Evolutionary conservation across 352 stramenopile genomes (phyloP), one percentile per base, ranked within the genome.

Genomic region (Phytophthora pluvialis): DNA sequence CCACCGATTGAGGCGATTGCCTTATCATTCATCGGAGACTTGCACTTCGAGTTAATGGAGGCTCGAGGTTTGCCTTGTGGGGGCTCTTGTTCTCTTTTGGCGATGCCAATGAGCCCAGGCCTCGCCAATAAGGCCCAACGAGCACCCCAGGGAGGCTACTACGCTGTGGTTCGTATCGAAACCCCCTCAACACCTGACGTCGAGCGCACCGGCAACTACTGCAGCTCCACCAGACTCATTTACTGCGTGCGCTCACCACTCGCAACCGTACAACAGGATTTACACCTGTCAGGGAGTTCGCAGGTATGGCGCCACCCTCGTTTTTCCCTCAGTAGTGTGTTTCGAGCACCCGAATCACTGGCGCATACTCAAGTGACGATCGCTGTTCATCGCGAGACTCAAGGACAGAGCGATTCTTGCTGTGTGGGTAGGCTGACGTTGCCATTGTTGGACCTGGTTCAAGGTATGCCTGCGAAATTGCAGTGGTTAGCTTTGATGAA

Each of bases 41-140:
- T 91, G 15, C 59, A 85, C 16, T 73, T 91, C 15, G 83, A 91
- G 35, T 28, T 91, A 1, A 60, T 91, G 6, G 83, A 89, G 39
- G 80, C 77, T 15, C 60, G 80, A 12, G 65, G 68, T 11, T 44
- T 73, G 11, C 52, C 70, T 12, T 11, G 15, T 5, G 3, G 15
- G 31, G 29, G 31, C n/a, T 5, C 25, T 25, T 35, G 16, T 6
- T 31, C 15, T 26, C 7, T n/a, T 35, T 42, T 43, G 13, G 15
- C 26, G 7, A 26, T 10, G 35, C 33, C 38, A 52, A 36, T 26
- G 48, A 45, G 13, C 33, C 8, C 29, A 53, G 29, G 6, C 2
- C 3, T 13, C 4, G 26, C 5, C 3, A 47, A 46, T 18, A 56
- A 33, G 32, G 36, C 38, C 0, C 29, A 56, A 13, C 56, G 25